Base-by-base conservation (phyloP, 2,329 filamentous ascomycete species). In the Xylariales sp. region DNA sequence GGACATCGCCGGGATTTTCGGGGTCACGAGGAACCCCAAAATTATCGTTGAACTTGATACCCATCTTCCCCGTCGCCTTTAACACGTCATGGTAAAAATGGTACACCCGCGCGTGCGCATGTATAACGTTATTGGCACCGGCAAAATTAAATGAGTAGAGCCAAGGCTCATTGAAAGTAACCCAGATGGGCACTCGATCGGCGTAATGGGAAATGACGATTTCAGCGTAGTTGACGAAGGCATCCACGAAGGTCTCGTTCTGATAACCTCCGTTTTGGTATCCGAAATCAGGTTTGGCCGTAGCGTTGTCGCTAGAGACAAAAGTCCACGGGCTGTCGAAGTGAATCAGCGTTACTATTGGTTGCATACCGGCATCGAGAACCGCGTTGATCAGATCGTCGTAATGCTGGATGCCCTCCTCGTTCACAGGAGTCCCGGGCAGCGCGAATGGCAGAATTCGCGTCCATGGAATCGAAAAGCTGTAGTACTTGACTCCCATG, bases 41-140 rank as follows among this genome's bases (percentile, higher is more conserved):
- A 70, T 86, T 86, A 72, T 75, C 79, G 69, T 81, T 83, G 65
- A 85, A 80, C 72, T 86, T 87, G 66, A 87, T 74, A 0, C 82
- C 81, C 7, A 88, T 80, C 62, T 82, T 82, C 0, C 85, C 86
- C 0, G 77, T 80, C 30, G 84, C 86, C 3, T 83, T 80, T 39
- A 89, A 79, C 28, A 85, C 83, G 7, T 87, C 83, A 53, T 84
- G 82, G 75, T 89, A 88, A 76, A 84, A 88, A 73, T 83, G 82
- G 49, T 82, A 84, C 0, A 86, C 79, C 28, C 81, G 78, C 0
- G 84, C 84, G 64, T 87, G 85, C 0, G 85, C 79, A 10, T 83
- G 81, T 12, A 68, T 68, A 6, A 84, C 72, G 0, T 84, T 76
- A 14, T 62, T 28, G 1, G 59, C 59, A 14, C 59, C 59, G 39